phyloP scores from a whole-genome alignment of 2,329 filamentous ascomycete genomes.

The Massarina eburnea region DNA sequence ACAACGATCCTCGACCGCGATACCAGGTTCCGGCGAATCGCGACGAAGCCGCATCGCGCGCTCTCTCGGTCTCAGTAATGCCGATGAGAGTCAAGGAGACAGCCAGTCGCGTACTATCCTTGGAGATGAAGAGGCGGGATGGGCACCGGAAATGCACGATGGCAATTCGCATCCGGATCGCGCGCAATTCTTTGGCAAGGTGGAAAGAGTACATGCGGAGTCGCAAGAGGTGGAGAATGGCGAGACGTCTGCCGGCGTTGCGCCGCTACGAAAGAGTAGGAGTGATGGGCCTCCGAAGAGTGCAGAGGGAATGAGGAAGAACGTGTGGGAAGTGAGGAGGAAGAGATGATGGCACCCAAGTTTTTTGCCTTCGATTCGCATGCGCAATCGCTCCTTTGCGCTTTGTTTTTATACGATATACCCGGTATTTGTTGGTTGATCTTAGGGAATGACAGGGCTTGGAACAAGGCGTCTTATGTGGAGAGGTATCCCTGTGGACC shows the following conservation, averaged over 20 bases:
- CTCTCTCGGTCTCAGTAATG: slow-evolving; percentile 26
- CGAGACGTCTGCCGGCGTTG: background rate
- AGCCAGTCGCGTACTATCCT: slow-evolving; percentile 22
- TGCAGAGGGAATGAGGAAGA: slow-evolving; percentile 30
- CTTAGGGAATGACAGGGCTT: no score
- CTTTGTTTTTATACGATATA: background rate
- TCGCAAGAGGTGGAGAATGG: slow-evolving; percentile 7
- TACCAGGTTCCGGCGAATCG: slow-evolving; percentile 20
- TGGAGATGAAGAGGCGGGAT: slow-evolving; percentile 9
- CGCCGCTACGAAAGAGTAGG: background rate
- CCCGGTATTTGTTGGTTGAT: no score
- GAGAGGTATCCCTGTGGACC: no score
- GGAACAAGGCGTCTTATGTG: no score
- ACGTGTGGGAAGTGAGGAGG: slow-evolving; percentile 32
- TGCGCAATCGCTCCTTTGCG: background rate
- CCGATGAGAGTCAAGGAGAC: slow-evolving; percentile 24
- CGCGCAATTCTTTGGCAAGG: slow-evolving; percentile 22
- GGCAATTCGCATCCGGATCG: slow-evolving; percentile 7
- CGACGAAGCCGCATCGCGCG: slow-evolving; percentile 23
- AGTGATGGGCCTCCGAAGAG: slow-evolving; percentile 3
- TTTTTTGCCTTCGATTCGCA: background rate
- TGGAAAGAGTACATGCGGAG: slow-evolving; percentile 18
- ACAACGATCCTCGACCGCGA: slow-evolving; percentile 18
- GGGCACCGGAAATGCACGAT: slow-evolving; percentile 7
- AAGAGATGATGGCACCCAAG: slow-evolving; percentile 9